Percentiles rank a stretch among this genome's conserved stretches.
Conservation (phyloP, 2,329 filamentous ascomycete genomes). For the Ilyonectria robusta region DNA sequence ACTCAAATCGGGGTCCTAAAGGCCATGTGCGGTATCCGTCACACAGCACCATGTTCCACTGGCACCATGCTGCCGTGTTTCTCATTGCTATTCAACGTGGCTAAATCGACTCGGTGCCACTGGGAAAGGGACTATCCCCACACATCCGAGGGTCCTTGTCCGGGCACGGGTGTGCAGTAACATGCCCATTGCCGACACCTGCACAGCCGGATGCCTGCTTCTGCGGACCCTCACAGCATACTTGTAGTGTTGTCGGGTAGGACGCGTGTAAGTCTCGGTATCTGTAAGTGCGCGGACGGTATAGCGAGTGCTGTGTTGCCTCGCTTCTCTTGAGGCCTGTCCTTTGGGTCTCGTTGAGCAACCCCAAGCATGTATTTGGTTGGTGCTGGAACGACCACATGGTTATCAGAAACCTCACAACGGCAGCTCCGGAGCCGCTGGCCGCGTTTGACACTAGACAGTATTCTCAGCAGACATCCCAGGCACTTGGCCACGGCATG, state of each 20-base stretch:
- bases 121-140: constrained; percentile 8
- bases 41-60: constrained; percentile 19
- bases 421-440: constrained; percentile 5
- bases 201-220: constrained; percentile 14
- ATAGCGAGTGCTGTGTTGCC: neutral
- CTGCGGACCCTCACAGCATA: constrained; percentile 15
- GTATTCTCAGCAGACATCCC: neutral
- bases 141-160: neutral
- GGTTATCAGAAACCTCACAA: neutral
- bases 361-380: neutral
- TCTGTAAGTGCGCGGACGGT: neutral
- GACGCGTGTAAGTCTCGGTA: constrained; percentile 8
- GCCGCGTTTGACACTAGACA: constrained; percentile 2
- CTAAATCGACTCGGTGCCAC: constrained; percentile 13
- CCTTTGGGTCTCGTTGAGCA: constrained; percentile 9
- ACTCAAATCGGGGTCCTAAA: constrained; percentile 10
- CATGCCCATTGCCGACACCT: constrained; percentile 6
- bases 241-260: constrained; percentile 10
- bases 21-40: constrained; percentile 10
- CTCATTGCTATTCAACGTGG: constrained; percentile 13
- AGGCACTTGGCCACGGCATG: constrained; percentile 7
- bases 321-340: constrained; percentile 7
- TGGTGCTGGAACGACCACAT: constrained; percentile 1
- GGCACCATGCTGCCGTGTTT: constrained; percentile 10
- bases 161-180: neutral